phyloP scores from a whole-genome alignment of 1,139 yeast genomes.

The Taphrina sp. region DNA sequence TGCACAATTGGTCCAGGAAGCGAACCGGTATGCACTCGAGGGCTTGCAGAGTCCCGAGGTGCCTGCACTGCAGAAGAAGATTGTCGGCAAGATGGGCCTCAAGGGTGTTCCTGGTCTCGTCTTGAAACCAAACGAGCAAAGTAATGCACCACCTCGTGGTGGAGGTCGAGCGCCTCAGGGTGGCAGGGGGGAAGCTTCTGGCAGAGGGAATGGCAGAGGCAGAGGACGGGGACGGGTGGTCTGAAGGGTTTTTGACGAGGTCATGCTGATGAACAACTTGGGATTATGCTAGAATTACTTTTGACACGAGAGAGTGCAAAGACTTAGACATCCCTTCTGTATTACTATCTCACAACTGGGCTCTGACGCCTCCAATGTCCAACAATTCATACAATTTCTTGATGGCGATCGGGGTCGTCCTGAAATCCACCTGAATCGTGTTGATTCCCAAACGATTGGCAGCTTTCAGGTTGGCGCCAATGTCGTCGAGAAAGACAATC shows the following conservation, averaged over 20 bases:
- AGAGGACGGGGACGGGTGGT: conserved; percentile 6
- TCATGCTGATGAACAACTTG: background rate
- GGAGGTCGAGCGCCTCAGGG: conserved; percentile 18
- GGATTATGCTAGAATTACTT: no score
- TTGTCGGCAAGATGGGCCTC: conserved; percentile 32
- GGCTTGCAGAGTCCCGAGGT: conserved; percentile 28
- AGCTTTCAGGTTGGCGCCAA: conserved; percentile 25
- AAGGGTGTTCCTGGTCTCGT: conserved; percentile 31
- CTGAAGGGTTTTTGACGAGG: conserved; percentile 12
- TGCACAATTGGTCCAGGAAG: conserved; percentile 19
- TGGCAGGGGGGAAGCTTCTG: conserved; percentile 9
- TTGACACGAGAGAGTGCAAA: background rate
- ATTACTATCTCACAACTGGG: background rate
- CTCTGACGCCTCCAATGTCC: conserved; percentile 8
- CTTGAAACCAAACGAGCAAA: conserved; percentile 17
- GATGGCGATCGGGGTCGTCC: conserved; percentile 28
- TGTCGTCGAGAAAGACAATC: conserved; percentile 17
- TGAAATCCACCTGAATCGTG: conserved; percentile 28
- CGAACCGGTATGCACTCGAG: conserved; percentile 17
- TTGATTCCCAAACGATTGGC: conserved; percentile 23
- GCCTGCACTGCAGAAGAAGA: conserved; percentile 22
- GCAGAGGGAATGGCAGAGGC: conserved; percentile 7
- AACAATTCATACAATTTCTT: conserved; percentile 10
- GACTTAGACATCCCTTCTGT: background rate
- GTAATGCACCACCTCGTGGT: conserved; percentile 6